Evolutionary conservation across 345 rosid species (phyloP).

Genomic region (Citrus glauca): DNA sequence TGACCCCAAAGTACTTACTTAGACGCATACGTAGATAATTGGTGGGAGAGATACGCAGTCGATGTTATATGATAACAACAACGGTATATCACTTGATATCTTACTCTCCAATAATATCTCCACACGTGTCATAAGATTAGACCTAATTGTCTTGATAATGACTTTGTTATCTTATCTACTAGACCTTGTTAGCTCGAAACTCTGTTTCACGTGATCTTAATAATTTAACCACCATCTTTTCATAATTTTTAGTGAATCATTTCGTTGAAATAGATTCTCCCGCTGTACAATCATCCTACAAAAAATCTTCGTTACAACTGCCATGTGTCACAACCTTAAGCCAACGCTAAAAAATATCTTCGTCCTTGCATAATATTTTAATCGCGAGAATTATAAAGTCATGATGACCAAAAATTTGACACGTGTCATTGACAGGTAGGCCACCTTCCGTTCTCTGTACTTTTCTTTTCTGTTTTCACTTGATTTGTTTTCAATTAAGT

Average conservation of each 20-base stretch:
- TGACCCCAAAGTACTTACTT: too few species aligned
- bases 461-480: background rate
- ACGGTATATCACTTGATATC: background rate
- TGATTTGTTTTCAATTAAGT: background rate
- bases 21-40: background rate
- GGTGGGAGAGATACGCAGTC: background rate
- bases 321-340: background rate
- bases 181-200: background rate
- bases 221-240: too few species aligned
- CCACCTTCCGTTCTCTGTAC: background rate
- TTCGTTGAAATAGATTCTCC: background rate
- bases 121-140: background rate
- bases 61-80: background rate
- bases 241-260: background rate
- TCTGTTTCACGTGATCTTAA: background rate
- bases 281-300: background rate
- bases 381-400: background rate
- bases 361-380: background rate
- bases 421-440: constrained; percentile 3
- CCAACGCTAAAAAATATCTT: constrained; percentile 13
- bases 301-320: constrained; percentile 6
- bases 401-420: background rate
- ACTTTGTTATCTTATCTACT: background rate
- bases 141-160: background rate
- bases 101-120: background rate